Evolutionary conservation across 352 stramenopile species (phyloP).

Genomic region (Phytopythium oedochilum): DNA sequence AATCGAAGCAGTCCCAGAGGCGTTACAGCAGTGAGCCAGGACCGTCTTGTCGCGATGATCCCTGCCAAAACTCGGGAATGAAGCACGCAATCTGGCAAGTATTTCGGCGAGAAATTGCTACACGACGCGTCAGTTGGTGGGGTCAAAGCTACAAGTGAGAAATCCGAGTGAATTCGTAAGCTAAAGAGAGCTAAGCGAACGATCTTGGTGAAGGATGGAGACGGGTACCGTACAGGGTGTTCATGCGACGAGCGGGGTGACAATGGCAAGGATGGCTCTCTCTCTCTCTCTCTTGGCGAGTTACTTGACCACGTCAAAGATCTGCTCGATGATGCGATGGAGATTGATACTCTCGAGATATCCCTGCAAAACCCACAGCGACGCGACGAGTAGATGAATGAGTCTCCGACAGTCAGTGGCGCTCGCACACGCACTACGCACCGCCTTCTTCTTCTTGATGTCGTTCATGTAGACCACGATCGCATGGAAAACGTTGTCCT

Average conservation of each 20-base stretch:
- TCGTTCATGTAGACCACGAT: conserved; percentile 83
- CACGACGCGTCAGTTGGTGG: no score
- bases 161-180: no score
- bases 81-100: no score
- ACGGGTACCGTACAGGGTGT: no score
- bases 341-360: conserved; percentile 88
- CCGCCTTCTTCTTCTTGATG: conserved; percentile 83
- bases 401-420: neutral
- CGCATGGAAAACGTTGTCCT: conserved; percentile 82
- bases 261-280: conserved; percentile 10
- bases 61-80: no score
- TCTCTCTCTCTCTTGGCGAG: conserved; percentile 15
- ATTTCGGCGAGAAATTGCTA: no score
- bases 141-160: no score
- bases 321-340: conserved; percentile 77
- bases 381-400: neutral
- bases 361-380: conserved; percentile 24
- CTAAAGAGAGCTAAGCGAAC: no score
- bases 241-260: neutral
- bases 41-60: no score
- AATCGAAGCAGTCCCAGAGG: no score
- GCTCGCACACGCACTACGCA: conserved; percentile 20
- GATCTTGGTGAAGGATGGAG: no score
- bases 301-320: conserved; percentile 84
- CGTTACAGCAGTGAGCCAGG: no score